Conservation (phyloP, 345 rosid genomes). For the Draba incana region DNA sequence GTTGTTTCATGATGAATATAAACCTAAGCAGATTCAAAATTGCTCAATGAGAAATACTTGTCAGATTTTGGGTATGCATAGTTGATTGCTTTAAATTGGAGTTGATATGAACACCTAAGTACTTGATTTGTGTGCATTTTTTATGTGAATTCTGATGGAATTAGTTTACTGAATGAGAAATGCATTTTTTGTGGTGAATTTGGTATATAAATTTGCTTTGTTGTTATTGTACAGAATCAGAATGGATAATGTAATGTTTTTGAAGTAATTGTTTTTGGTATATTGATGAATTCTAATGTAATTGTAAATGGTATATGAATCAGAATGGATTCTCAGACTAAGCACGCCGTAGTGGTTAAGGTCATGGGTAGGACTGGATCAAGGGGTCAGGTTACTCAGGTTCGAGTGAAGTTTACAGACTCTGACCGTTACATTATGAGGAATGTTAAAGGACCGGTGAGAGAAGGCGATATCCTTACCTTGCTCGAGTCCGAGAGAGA, state of each 20-base stretch:
- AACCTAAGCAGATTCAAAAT: too few species aligned
- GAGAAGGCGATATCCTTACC: constrained; percentile 45
- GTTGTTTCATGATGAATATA: too few species aligned
- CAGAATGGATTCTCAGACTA: constrained; percentile 64
- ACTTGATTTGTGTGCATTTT: not conserved
- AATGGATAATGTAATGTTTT: too few species aligned
- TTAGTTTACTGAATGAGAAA: constrained; percentile 44
- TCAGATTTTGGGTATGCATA: not conserved
- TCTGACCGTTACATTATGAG: constrained; percentile 39
- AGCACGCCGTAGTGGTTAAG: constrained; percentile 83
- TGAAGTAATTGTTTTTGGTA: too few species aligned
- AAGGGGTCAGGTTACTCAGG: constrained; percentile 91
- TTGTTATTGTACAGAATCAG: too few species aligned
- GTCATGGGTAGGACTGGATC: constrained; percentile 93
- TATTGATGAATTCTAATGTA: too few species aligned
- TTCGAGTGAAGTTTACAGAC: constrained; percentile 70
- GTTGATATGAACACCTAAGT: not conserved
- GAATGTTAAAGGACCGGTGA: constrained; percentile 40
- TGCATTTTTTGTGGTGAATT: too few species aligned
- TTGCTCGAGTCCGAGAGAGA: constrained; percentile 50
- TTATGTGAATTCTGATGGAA: not conserved
- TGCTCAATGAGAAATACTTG: too few species aligned
- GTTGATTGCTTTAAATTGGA: constrained; percentile 1
- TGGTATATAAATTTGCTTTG: too few species aligned
- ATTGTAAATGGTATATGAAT: too few species aligned